Evolutionary conservation across 495 filamentous ascomycete species (phyloP).

Genomic region (Extremus antarcticus): DNA sequence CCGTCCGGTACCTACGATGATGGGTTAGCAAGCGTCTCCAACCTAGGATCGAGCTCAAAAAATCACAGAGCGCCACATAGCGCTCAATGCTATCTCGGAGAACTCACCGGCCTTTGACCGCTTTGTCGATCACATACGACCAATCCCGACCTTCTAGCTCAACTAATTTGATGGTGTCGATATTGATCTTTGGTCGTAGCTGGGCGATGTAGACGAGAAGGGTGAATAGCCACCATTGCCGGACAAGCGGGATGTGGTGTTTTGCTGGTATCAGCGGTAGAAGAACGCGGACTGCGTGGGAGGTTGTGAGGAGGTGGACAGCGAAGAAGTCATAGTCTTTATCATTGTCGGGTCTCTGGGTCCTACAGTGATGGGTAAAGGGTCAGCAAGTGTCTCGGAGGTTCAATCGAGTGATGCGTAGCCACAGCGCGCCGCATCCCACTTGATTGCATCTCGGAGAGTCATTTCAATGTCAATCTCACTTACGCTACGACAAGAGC

Average conservation of each 20-base stretch:
- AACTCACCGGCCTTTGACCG: constrained; percentile 55
- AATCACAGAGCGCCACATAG: too few relatives aligned
- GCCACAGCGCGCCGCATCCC: too few relatives aligned
- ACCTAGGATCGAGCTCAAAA: too few relatives aligned
- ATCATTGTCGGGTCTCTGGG: constrained; percentile 29
- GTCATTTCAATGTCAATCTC: too few relatives aligned
- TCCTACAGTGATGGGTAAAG: too few relatives aligned
- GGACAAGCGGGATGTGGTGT: constrained; percentile 60
- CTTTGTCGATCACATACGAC: constrained; percentile 60
- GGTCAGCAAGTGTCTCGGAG: too few relatives aligned
- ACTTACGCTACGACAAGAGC: constrained; percentile 56
- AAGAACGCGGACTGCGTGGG: constrained; percentile 76
- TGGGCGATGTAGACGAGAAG: constrained; percentile 67
- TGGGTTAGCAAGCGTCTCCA: too few relatives aligned
- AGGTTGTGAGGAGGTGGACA: constrained; percentile 68
- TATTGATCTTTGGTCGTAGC: constrained; percentile 56
- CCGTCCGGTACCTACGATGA: constrained; percentile 49
- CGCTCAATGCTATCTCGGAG: too few relatives aligned
- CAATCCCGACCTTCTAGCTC: constrained; percentile 57
- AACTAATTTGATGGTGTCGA: constrained; percentile 49
- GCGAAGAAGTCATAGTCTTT: constrained; percentile 72
- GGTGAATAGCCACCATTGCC: constrained; percentile 81
- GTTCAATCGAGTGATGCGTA: too few relatives aligned
- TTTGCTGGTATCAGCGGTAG: constrained; percentile 65
- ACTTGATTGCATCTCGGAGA: too few relatives aligned